Percentiles rank a stretch among this genome's conserved stretches.
These are phyloP conservation scores for Clonostachys sp. DNA, from an alignment of 2,329 filamentous ascomycete genomes.

Conservation along the genomic window DNA sequence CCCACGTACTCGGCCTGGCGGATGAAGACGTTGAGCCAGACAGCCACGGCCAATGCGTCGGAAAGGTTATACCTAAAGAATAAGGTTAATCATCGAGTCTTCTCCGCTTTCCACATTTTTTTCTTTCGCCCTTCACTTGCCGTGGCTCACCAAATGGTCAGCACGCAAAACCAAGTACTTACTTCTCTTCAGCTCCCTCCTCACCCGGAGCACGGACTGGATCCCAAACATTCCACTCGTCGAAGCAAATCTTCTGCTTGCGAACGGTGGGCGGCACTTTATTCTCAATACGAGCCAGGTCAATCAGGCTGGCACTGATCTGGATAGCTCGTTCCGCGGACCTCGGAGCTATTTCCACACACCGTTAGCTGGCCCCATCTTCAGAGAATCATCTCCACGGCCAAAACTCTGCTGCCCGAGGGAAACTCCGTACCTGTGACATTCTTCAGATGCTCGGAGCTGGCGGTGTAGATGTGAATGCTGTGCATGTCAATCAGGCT, in stretches of 20 bases:
- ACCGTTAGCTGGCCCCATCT: background rate
- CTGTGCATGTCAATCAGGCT: conserved; percentile 72
- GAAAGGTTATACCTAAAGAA: conserved; percentile 58
- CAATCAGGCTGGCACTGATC: conserved; percentile 63
- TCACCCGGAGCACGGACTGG: conserved; percentile 66
- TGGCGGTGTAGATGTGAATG: conserved; percentile 75
- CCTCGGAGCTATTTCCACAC: conserved; percentile 45
- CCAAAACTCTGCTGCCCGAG: background rate
- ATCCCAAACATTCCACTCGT: conserved; percentile 85
- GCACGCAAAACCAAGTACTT: background rate
- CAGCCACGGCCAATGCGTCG: conserved; percentile 68
- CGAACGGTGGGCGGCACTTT: conserved; percentile 53
- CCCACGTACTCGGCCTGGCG: conserved; percentile 66
- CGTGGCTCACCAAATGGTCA: no score
- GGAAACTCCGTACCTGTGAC: conserved; percentile 32
- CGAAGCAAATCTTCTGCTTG: conserved; percentile 70
- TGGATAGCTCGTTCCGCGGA: conserved; percentile 71
- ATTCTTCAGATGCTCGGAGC: conserved; percentile 39
- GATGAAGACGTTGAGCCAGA: conserved; percentile 74
- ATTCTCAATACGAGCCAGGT: conserved; percentile 69
- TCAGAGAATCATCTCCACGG: background rate
- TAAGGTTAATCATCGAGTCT: background rate
- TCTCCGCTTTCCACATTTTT: no score
- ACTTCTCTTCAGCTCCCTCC: conserved; percentile 63
- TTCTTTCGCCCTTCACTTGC: no score